Percentiles rank a stretch among this genome's conserved stretches.
These are phyloP conservation scores for Peribolospora baueri DNA, from an alignment of 768 basidiomycete genomes.

Conservation along the genomic window DNA sequence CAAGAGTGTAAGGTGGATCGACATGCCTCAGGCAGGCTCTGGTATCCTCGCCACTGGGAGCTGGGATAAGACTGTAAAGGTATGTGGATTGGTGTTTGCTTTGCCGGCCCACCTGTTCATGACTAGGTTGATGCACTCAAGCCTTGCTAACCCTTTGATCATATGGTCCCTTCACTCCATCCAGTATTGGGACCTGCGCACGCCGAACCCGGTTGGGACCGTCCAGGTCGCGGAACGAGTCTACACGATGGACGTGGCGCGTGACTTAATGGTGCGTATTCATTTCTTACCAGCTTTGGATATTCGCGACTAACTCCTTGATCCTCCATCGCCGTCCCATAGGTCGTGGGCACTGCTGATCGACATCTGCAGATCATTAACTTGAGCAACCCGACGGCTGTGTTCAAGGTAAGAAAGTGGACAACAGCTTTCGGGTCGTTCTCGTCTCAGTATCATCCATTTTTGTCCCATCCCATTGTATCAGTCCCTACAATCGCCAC, in stretches of 20 bases:
- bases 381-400: conserved; percentile 48
- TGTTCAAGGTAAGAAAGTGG: conserved; percentile 25
- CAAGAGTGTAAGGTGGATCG: conserved; percentile 56
- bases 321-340: conserved; percentile 9
- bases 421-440: conserved; percentile 28
- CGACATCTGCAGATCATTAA: conserved; percentile 76
- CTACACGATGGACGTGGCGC: conserved; percentile 35
- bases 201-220: conserved; percentile 45
- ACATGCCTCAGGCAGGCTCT: conserved; percentile 22
- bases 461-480: neutral
- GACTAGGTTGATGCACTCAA: neutral
- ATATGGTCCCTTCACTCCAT: neutral
- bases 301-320: neutral
- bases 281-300: no score
- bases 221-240: conserved; percentile 73
- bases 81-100: conserved; percentile 18
- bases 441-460: conserved; percentile 2
- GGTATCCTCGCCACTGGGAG: conserved; percentile 75
- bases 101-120: neutral
- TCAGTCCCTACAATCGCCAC: conserved; percentile 55
- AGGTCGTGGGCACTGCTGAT: conserved; percentile 76
- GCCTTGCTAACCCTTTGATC: neutral
- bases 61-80: conserved; percentile 96
- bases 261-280: neutral
- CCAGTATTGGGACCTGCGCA: conserved; percentile 81